A percentile compares a stretch with the other conserved stretches of the same genome.
phyloP scores from a whole-genome alignment of 345 rosid species.

The Salix purpurea region DNA sequence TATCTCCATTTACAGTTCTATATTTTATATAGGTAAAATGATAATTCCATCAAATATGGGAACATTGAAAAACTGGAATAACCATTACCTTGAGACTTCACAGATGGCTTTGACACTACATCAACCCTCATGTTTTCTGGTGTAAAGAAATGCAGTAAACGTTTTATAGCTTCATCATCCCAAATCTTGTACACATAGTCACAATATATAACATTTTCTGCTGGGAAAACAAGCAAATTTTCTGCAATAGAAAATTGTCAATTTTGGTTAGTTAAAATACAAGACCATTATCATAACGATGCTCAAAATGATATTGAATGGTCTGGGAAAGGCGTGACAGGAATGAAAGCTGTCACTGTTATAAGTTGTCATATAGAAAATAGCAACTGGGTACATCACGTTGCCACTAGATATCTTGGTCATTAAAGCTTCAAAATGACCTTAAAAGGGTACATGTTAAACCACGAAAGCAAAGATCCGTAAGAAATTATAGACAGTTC shows the following conservation, averaged over 20 bases:
- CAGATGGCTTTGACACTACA: conserved; percentile 68
- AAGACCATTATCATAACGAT: background rate
- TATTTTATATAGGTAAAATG: background rate
- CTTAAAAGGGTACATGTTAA: too few relatives aligned
- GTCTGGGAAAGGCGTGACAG: too few relatives aligned
- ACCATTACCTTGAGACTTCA: conserved; percentile 54
- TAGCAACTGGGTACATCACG: too few relatives aligned
- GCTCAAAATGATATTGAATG: background rate
- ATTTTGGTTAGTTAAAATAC: conserved; percentile 5
- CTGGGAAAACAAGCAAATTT: conserved; percentile 75
- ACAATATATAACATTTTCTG: conserved; percentile 84
- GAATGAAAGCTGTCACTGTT: too few relatives aligned
- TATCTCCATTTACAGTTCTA: background rate
- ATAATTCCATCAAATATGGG: background rate
- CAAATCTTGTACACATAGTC: conserved; percentile 70
- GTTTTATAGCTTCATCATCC: conserved; percentile 71
- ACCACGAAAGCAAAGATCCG: too few relatives aligned
- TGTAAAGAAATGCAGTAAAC: conserved; percentile 58
- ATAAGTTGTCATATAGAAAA: too few relatives aligned
- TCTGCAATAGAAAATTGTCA: conserved; percentile 46
- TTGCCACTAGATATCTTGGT: too few relatives aligned
- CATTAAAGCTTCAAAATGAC: too few relatives aligned
- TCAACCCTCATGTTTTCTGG: conserved; percentile 95
- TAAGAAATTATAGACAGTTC: too few relatives aligned
- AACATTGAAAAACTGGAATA: background rate